Conservation (phyloP, 148 eudicot genomes). For the Camellia granthamiana region DNA sequence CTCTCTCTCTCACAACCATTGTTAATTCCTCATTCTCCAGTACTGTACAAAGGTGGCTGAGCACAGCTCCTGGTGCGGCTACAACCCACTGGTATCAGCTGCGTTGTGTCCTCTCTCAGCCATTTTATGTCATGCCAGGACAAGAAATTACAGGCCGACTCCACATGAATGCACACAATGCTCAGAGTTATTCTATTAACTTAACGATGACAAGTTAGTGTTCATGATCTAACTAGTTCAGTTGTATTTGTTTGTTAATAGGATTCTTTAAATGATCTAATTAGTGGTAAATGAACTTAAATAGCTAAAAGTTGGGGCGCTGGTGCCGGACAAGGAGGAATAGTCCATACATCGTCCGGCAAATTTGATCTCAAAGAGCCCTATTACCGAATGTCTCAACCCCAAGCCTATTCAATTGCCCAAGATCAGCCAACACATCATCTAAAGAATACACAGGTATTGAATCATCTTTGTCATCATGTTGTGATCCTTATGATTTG, state of each 20-base stretch:
- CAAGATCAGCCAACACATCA: slow-evolving; percentile 87
- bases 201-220: slow-evolving; percentile 80
- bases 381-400: slow-evolving; percentile 97
- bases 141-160: slow-evolving; percentile 93
- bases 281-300: slow-evolving; percentile 14
- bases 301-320: slow-evolving; percentile 95
- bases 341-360: slow-evolving; percentile 85
- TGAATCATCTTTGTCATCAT: background rate
- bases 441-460: slow-evolving; percentile 71
- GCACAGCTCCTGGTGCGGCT: slow-evolving; percentile 97
- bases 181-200: slow-evolving; percentile 92
- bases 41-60: slow-evolving; percentile 94
- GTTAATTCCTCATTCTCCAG: slow-evolving; percentile 31
- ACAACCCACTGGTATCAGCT: slow-evolving; percentile 99
- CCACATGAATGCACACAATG: slow-evolving; percentile 88
- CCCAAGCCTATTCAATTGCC: slow-evolving; percentile 58
- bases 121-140: slow-evolving; percentile 94
- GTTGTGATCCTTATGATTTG: background rate
- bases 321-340: slow-evolving; percentile 89
- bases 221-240: background rate
- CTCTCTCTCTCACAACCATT: background rate
- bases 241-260: background rate
- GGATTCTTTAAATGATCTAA: slow-evolving; percentile 14
- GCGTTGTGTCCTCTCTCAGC: slow-evolving; percentile 88
- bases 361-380: slow-evolving; percentile 97